Evolutionary conservation across 176 grass and related monocot species (phyloP), one percentile per base, ranked within the genome.

Genomic region (Cenchrus fungigraminus): DNA sequence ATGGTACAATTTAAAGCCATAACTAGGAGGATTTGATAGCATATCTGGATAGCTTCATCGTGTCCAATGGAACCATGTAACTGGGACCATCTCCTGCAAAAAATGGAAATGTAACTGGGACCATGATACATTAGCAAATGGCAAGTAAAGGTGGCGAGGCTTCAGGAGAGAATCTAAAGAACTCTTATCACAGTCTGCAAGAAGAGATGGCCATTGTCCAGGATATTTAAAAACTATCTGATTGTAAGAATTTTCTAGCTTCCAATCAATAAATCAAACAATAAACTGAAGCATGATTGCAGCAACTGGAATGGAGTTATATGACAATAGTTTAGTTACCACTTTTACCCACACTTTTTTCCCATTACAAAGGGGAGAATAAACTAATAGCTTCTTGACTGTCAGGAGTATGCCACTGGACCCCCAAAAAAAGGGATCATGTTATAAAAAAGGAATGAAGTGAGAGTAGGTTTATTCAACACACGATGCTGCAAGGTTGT

Each of bases 31-130:
- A 64, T 67, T 85, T 64, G 31, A 61, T 89, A 85, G 54, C 55
- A 70, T 85, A 81, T 70, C 88, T 85, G 77, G 31, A 32, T 20
- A 63, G 17, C 46, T 81, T 89, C 71, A 81, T 62, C 69, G 53
- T 60, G n/a, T 69, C 82, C 70, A 75, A 74, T 37, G 19, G 69
- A 65, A 75, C 42, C 58, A 74, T 74, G 49, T 74, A 74, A 54
- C 28, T 34, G 71, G 47, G 47, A 52, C 71, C 71, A 73, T 32
- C 71, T 73, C 71, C 71, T 73, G 71, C 71, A 53, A 53, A 9
- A 32, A 73, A 9, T 8, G 25, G 71, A 73, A 73, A 37, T 68
- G 19, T 68, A 68, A 57, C 20, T 57, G 69, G 77, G 82, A 80
- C 69, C 71, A 81, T 80, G 54, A 4, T 40, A 71, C 72, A 53